Evolutionary conservation across 306 rosid genomes (phyloP).

Genomic region (Pueraria montana): DNA sequence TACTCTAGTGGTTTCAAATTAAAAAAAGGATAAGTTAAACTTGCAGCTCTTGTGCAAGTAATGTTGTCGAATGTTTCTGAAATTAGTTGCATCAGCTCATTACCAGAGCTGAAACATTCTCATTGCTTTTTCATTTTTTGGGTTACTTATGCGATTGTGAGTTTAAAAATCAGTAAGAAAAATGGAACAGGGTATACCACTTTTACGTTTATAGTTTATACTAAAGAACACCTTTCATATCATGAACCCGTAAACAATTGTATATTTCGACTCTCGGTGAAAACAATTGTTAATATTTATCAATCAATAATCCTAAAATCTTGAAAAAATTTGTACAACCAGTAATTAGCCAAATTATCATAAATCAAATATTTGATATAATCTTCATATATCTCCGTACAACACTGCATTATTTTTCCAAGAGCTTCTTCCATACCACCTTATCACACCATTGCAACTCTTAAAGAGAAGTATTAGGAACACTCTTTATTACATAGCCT

Average conservation of each 20-base stretch:
- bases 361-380: not conserved
- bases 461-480: too few species aligned
- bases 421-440: not conserved
- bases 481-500: too few species aligned
- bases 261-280: not conserved
- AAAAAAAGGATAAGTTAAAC: slow-evolving; percentile 30
- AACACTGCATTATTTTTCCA: not conserved
- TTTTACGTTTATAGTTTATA: slow-evolving; percentile 2
- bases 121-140: not conserved
- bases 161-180: slow-evolving; percentile 4
- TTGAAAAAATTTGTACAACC: not conserved
- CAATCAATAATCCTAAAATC: not conserved
- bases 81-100: slow-evolving; percentile 25
- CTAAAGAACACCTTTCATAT: not conserved
- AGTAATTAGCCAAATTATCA: not conserved
- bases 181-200: slow-evolving; percentile 11
- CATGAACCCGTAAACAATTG: not conserved
- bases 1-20: slow-evolving; percentile 25
- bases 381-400: not conserved
- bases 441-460: too few species aligned
- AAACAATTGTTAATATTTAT: not conserved
- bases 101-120: slow-evolving; percentile 23
- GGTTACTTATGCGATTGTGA: not conserved
- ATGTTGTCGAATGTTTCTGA: slow-evolving; percentile 38
- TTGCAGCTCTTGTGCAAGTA: slow-evolving; percentile 30